phyloP scores from a whole-genome alignment of 2,329 filamentous ascomycete species.

The Pseudogymnoascus sp. region DNA sequence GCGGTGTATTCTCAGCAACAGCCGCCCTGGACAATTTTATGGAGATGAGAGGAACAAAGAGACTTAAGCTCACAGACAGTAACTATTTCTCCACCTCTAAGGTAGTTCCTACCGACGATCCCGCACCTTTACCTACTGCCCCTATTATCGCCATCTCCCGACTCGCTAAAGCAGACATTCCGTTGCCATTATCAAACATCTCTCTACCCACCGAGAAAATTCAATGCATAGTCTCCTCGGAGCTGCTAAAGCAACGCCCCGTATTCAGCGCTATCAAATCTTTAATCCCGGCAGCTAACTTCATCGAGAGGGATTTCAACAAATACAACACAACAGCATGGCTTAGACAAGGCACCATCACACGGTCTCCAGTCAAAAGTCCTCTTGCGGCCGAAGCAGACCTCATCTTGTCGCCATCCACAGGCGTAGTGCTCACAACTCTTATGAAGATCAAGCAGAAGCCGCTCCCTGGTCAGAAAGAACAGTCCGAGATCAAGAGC shows the following conservation, averaged over 20 bases:
- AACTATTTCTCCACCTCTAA: slow-evolving; percentile 22
- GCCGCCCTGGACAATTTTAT: slow-evolving; percentile 44
- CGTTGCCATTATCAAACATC: slow-evolving; percentile 18
- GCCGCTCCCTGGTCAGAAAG: slow-evolving; percentile 54
- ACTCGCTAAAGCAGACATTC: background rate
- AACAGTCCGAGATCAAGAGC: slow-evolving; percentile 39
- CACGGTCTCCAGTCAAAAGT: slow-evolving; percentile 32
- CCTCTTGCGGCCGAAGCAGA: slow-evolving; percentile 56
- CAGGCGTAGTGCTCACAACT: slow-evolving; percentile 63
- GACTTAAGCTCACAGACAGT: slow-evolving; percentile 23
- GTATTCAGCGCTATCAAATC: slow-evolving; percentile 45
- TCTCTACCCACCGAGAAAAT: slow-evolving; percentile 21
- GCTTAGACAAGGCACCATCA: slow-evolving; percentile 27
- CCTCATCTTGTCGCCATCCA: slow-evolving; percentile 59
- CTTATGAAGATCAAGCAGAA: slow-evolving; percentile 66
- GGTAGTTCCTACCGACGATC: background rate
- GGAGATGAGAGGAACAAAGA: slow-evolving; percentile 36
- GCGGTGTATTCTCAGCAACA: slow-evolving; percentile 32
- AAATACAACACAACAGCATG: slow-evolving; percentile 31
- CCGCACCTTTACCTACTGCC: background rate
- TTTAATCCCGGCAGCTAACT: slow-evolving; percentile 40
- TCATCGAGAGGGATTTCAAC: slow-evolving; percentile 55
- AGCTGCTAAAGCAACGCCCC: slow-evolving; percentile 35
- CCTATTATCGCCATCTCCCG: background rate
- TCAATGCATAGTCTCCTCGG: slow-evolving; percentile 46